Conservation (phyloP, 352 stramenopile species). For the Pilasporangium apinafurcum region DNA sequence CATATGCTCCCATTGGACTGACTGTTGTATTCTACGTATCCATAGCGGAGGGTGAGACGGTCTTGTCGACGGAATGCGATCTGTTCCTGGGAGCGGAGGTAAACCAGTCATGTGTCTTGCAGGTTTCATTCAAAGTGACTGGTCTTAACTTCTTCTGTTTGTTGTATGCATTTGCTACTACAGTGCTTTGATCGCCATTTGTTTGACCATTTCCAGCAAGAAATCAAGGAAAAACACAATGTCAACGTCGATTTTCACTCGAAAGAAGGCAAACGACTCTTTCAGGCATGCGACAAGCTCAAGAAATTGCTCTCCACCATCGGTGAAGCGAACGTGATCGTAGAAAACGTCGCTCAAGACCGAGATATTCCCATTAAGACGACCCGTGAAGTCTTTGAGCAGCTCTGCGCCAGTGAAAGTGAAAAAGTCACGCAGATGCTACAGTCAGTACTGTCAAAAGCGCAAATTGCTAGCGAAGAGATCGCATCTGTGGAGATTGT, state of each 20-base stretch:
- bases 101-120: too few relatives aligned
- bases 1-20: not conserved
- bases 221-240: constrained; percentile 51
- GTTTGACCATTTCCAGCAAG: constrained; percentile 73
- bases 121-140: too few relatives aligned
- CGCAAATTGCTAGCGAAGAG: constrained; percentile 26
- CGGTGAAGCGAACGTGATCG: constrained; percentile 60
- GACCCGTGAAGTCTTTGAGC: constrained; percentile 64
- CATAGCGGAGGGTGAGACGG: constrained; percentile 34
- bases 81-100: constrained; percentile 54
- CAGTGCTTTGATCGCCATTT: constrained; percentile 68
- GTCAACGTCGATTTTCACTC: constrained; percentile 45
- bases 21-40: not conserved
- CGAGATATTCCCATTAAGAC: constrained; percentile 76
- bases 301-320: constrained; percentile 90
- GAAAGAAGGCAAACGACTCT: constrained; percentile 82
- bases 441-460: constrained; percentile 31
- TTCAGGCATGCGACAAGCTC: constrained; percentile 83
- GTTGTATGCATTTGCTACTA: not conserved
- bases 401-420: constrained; percentile 47
- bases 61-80: constrained; percentile 51
- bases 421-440: constrained; percentile 50
- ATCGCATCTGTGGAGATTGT: constrained; percentile 85
- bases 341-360: constrained; percentile 82
- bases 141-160: not conserved